phyloP scores from a whole-genome alignment of 176 grass and related monocot species.

The Dactylis glomerata region DNA sequence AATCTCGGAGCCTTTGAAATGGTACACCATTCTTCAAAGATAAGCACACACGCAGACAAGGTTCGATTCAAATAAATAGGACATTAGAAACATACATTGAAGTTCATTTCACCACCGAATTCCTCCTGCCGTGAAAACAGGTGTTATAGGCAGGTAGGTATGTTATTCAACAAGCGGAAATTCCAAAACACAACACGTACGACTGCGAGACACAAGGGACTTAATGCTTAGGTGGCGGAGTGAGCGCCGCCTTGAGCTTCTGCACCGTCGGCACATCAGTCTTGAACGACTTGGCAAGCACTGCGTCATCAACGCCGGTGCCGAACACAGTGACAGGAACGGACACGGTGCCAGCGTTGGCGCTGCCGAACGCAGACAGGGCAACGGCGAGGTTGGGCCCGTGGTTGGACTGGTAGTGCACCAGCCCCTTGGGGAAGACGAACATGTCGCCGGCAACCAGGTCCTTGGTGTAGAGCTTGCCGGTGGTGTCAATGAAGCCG shows the following conservation, averaged over 20 bases:
- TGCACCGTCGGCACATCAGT: constrained; percentile 20
- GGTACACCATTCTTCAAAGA: not conserved
- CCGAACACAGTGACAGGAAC: constrained; percentile 33
- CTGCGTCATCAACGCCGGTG: not conserved
- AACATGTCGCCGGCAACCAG: constrained; percentile 28
- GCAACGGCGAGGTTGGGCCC: not conserved
- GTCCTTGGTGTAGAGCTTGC: not conserved
- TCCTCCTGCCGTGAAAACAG: not conserved
- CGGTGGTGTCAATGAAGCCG: constrained; percentile 6
- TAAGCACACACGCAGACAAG: not conserved
- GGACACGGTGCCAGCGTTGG: not conserved
- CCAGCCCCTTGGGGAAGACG: constrained; percentile 37
- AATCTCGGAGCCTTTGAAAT: not conserved
- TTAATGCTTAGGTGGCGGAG: constrained; percentile 14
- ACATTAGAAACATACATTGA: not conserved
- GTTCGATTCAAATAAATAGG: not conserved
- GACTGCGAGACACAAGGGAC: not conserved
- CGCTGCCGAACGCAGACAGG: constrained; percentile 32
- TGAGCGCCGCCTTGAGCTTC: constrained; percentile 16
- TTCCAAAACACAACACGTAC: not conserved
- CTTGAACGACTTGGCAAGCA: constrained; percentile 43
- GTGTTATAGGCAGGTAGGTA: not conserved
- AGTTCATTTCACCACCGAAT: not conserved
- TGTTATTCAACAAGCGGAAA: not conserved
- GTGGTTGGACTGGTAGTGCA: constrained; percentile 33